Evolutionary conservation across 768 basidiomycete genomes (phyloP), one percentile per base, ranked within the genome.

Genomic region (Rossbeevera mucosa): DNA sequence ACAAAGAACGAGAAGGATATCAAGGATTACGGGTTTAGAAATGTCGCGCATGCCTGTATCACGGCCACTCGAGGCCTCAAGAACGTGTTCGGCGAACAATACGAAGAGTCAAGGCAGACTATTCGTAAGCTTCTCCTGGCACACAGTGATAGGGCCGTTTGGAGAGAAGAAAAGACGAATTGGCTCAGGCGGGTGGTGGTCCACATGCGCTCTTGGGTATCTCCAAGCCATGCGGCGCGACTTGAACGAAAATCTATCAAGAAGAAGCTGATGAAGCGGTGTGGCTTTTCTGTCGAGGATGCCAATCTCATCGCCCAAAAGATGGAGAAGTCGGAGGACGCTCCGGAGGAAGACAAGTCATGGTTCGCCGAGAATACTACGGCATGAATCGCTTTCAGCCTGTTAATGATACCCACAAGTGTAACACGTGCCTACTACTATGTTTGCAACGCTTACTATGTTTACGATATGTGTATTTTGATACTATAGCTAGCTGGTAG

Each of bases 31-130:
- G 63, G 61, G 12, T 74, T 78, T 52, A 31, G 51, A 7, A 74
- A 68, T 12, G 51, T 60, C 20, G 74, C 68, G 3, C 68, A 73
- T 26, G 74, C 71, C 5, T 77, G 77, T 49, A 61, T 76, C 53
- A 75, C 73, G 6, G 64, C 73, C 6, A 62, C 65, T 2, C 63
- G 60, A n/a, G 65, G 60, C 6, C 60, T 54, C 52, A 54, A 2
- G 26, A 20, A 38, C 45, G 55, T 55, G 36, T 66, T 58, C 21
- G 51, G 46, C 33, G 63, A 67, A 16, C 70, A 70, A 55, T 75
- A 74, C 40, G 60, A 64, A 1, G 55, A 64, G 28, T 75, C 74
- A 7, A 69, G 42, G 51, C 47, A 40, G 40, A 55, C 59, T 24
- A 52, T 71, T 4, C 61, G 21, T 42, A 47, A 54, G 29, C 47